Base-by-base conservation (phyloP, 2,329 filamentous ascomycete genomes). In the Davidsoniella neocaledoniae region DNA sequence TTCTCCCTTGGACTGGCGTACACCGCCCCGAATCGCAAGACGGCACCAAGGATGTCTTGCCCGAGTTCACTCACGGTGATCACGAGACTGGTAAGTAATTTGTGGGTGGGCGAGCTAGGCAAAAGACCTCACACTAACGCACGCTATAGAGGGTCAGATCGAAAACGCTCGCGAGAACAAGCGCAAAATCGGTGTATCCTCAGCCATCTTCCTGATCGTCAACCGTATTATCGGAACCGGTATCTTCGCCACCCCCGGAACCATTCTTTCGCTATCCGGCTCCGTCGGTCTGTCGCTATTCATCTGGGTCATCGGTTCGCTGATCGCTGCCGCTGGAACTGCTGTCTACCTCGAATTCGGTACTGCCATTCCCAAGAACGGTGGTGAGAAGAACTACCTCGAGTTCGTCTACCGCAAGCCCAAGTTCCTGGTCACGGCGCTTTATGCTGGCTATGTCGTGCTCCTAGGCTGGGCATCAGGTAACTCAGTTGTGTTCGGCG, bases 401-500 rank as follows among this genome's bases (percentile, higher is more conserved):
- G 77, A 81, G 58, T 79, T 68, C 59, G 73, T 79, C 47, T 81
- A 71, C 64, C 69, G 72, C 36, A 71, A 67, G 56, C 79, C 79
- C 2, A 69, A 66, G 56, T 80, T 80, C 58, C 68, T 82, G 7
- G 70, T 68, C 43, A 81, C 77, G 6, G 71, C 69, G 12, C 64
- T 81, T 50, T 81, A 79, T 61, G 66, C 71, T 3, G 70, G 72
- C 26, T 81, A 81, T 54, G 73, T 79, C 10, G 58, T 83, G 23
- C 68, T 83, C 1, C 70, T 82, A 16, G 76, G 74, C 10, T 82
- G 77, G 76, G 76, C 77, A 0, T 74, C 74, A 5, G 74, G 74
- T 12, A 83, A 83, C 61, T 80, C 74, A 1, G 75, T 84, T 54
- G 71, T 83, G 38, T 83, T 84, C 55, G 79, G 79, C 53, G 77